Conservation (phyloP, 1,284 basidiomycete species). For the Ceratobasidium sp. region DNA sequence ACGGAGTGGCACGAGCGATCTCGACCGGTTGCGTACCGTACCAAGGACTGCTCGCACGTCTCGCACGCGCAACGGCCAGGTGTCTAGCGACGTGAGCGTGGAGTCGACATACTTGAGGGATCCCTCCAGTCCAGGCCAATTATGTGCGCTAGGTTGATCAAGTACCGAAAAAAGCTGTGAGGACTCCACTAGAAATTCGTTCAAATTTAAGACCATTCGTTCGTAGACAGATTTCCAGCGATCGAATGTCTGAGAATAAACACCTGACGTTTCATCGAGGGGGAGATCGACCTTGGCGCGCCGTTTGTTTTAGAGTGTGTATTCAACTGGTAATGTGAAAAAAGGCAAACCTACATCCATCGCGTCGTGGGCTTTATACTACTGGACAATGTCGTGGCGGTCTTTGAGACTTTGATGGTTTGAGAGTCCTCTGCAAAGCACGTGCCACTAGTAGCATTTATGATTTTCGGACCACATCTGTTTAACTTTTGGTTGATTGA, state of each 20-base stretch:
- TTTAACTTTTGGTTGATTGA: too few relatives aligned
- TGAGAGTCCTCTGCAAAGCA: too few relatives aligned
- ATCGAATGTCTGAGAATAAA: neutral
- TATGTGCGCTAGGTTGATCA: neutral
- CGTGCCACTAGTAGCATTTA: too few relatives aligned
- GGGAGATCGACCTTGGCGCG: neutral
- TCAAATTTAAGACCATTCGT: too few relatives aligned
- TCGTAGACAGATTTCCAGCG: constrained; percentile 3
- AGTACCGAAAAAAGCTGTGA: neutral
- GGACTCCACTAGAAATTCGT: neutral
- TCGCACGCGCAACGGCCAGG: neutral
- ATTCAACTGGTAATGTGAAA: too few relatives aligned
- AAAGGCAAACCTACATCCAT: too few relatives aligned
- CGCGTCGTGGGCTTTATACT: too few relatives aligned
- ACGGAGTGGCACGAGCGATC: neutral
- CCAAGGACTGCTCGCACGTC: neutral
- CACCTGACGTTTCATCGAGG: neutral
- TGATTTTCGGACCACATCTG: too few relatives aligned
- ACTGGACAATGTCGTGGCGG: too few relatives aligned
- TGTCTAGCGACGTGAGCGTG: neutral
- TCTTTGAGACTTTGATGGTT: too few relatives aligned
- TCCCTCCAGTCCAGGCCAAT: neutral
- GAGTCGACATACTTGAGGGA: neutral
- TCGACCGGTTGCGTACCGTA: neutral
- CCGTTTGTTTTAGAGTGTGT: too few relatives aligned